Evolutionary conservation across 1,284 basidiomycete genomes (phyloP).

Genomic region (Ceratobasidium papillatum): DNA sequence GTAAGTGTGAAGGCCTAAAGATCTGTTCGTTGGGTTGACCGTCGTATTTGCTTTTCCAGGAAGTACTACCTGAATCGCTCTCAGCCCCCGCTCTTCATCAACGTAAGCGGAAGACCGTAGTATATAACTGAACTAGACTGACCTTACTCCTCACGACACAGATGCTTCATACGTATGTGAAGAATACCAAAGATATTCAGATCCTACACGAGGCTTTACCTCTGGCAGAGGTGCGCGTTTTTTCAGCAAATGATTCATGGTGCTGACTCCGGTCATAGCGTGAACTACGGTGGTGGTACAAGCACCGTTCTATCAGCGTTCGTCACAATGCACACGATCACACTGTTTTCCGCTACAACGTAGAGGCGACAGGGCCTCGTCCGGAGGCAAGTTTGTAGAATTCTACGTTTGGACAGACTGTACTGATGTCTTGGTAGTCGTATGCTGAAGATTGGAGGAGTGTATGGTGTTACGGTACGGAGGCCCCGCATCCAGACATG

Average conservation of each 20-base stretch:
- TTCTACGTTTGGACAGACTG: not conserved
- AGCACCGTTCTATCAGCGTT: slow-evolving; percentile 68
- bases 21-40: not conserved
- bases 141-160: slow-evolving; percentile 47
- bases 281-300: slow-evolving; percentile 85
- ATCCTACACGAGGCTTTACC: slow-evolving; percentile 71
- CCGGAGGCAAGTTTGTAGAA: slow-evolving; percentile 68
- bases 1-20: not conserved
- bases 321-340: slow-evolving; percentile 55
- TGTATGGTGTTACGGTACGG: slow-evolving; percentile 60
- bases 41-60: not conserved
- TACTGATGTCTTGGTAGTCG: slow-evolving; percentile 41
- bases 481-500: not conserved
- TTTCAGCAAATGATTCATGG: not conserved
- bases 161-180: slow-evolving; percentile 75
- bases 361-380: slow-evolving; percentile 82
- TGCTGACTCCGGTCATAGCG: slow-evolving; percentile 41
- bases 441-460: slow-evolving; percentile 75
- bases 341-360: slow-evolving; percentile 75
- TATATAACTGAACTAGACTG: not conserved
- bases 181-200: slow-evolving; percentile 65
- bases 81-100: slow-evolving; percentile 87
- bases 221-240: slow-evolving; percentile 59
- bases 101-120: slow-evolving; percentile 58
- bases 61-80: slow-evolving; percentile 88